phyloP scores from a whole-genome alignment of 2,329 filamentous ascomycete genomes.

The Aspergillus aculeatinus region DNA sequence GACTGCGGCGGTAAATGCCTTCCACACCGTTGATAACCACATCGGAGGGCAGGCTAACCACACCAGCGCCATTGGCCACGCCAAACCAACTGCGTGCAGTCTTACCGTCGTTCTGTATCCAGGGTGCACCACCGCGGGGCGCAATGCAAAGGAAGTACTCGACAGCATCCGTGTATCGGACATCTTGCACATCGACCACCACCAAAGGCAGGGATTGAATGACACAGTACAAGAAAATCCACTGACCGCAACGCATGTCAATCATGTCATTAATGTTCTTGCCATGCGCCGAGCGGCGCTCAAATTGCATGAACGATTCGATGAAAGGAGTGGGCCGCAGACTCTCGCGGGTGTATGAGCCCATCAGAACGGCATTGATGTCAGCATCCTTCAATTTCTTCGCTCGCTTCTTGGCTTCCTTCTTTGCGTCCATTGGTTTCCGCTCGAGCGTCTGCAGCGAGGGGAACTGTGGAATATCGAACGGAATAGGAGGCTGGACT shows the following conservation, averaged over 20 bases:
- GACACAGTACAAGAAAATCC: slow-evolving; percentile 53
- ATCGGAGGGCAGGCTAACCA: slow-evolving; percentile 63
- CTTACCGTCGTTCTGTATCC: slow-evolving; percentile 48
- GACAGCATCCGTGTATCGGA: slow-evolving; percentile 46
- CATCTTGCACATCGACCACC: slow-evolving; percentile 49
- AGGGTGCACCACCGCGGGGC: slow-evolving; percentile 49
- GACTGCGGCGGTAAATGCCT: slow-evolving; percentile 65
- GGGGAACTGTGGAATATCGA: slow-evolving; percentile 79
- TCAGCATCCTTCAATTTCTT: slow-evolving; percentile 77
- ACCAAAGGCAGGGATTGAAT: slow-evolving; percentile 51
- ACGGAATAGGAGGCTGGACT: slow-evolving; percentile 86
- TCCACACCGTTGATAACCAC: slow-evolving; percentile 66
- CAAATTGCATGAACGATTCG: slow-evolving; percentile 50
- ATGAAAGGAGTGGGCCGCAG: slow-evolving; percentile 51
- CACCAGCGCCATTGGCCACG: slow-evolving; percentile 61
- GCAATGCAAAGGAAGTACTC: slow-evolving; percentile 53
- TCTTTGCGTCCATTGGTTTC: slow-evolving; percentile 67
- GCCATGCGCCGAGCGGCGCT: slow-evolving; percentile 44
- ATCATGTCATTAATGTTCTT: slow-evolving; percentile 47
- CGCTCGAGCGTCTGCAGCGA: slow-evolving; percentile 64
- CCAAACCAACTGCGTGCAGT: slow-evolving; percentile 50
- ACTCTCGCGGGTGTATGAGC: slow-evolving; percentile 76
- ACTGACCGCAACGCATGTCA: slow-evolving; percentile 51
- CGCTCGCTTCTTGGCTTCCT: slow-evolving; percentile 69
- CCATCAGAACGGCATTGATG: slow-evolving; percentile 71